Base-by-base conservation (phyloP, 2,329 filamentous ascomycete species). In the Venturiaceae sp. region DNA sequence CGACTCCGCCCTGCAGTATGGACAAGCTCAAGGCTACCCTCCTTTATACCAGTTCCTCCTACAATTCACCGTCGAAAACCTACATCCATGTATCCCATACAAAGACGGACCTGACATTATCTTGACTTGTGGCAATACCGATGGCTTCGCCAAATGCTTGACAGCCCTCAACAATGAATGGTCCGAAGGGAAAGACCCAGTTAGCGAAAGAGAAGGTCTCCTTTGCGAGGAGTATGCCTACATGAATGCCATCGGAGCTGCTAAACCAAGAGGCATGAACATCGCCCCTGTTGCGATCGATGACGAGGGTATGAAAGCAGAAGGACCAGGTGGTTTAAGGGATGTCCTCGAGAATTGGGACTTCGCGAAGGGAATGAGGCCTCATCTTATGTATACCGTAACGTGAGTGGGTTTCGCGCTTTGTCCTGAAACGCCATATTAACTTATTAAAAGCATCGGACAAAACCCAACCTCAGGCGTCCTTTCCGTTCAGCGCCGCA, bases 331-430 rank as follows among this genome's bases (percentile, higher is more conserved):
- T 30, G 87, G 90, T 1, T 74, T 96, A 62, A 78, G 84, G 60
- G 87, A 95, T 64, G 83, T 96, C 1, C 75, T 96, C 32, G 81
- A 84, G 57, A 90, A 88, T 64, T 96, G 92, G 92, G 88, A 96
- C 69, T 77, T 78, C 52, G 77, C 77, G 41, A 85, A 80, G 65
- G 92, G 92, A 1, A 85, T 83, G 67, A 80, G 87, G 60, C 92
- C 92, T 41, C 88, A 92, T 70, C 69, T 96, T 63, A 80, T 96
- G 77, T 96, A 96, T 70, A 95, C 90, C 1, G 88, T 96, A 63
- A 92, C 89, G 84, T 90, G 72, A 80, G 86, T 83, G 37, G 19
- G 11, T 30, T 5, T 11, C 23, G n/a, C n/a, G n/a, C n/a, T n/a
- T n/a, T n/a, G 21, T 13, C 19, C 21, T 26, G 11, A 39, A 39